phyloP scores from a whole-genome alignment of 2,329 filamentous ascomycete species.

The Paraphoma sp. region DNA sequence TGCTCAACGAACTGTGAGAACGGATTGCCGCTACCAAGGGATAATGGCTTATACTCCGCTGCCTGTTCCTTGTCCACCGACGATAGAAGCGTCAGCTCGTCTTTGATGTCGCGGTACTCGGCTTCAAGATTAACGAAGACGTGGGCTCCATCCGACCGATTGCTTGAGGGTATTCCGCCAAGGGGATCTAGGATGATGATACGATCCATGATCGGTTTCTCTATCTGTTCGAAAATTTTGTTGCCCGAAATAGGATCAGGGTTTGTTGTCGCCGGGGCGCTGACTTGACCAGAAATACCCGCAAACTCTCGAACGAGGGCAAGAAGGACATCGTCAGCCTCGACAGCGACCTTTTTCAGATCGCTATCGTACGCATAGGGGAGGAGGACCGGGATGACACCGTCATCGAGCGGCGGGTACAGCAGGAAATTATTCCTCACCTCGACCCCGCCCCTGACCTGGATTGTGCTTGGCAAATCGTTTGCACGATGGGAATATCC shows the following conservation, averaged over 20 bases:
- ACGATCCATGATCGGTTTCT: conserved; percentile 68
- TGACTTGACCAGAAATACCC: conserved; percentile 60
- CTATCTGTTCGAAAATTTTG: conserved; percentile 18
- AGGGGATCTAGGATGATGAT: conserved; percentile 87
- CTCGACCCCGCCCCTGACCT: conserved; percentile 45
- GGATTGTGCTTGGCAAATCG: conserved; percentile 41
- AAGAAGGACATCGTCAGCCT: conserved; percentile 71
- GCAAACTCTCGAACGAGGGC: conserved; percentile 79
- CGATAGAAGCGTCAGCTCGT: conserved; percentile 59
- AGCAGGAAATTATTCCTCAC: conserved; percentile 60
- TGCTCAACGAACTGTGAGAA: conserved; percentile 52
- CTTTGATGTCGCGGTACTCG: conserved; percentile 75
- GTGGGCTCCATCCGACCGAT: conserved; percentile 68
- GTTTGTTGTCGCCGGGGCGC: background rate
- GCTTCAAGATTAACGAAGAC: conserved; percentile 94
- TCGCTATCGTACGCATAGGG: conserved; percentile 66
- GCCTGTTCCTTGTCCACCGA: conserved; percentile 15
- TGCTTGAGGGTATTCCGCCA: conserved; percentile 78
- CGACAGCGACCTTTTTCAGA: conserved; percentile 52
- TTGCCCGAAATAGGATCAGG: background rate
- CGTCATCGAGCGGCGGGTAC: conserved; percentile 69
- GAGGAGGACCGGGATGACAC: conserved; percentile 74
- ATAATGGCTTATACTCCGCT: conserved; percentile 10
- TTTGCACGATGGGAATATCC: conserved; percentile 39
- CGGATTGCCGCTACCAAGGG: conserved; percentile 49